phyloP scores from a whole-genome alignment of 2,329 filamentous ascomycete genomes.

The Diaporthe nobilis region DNA sequence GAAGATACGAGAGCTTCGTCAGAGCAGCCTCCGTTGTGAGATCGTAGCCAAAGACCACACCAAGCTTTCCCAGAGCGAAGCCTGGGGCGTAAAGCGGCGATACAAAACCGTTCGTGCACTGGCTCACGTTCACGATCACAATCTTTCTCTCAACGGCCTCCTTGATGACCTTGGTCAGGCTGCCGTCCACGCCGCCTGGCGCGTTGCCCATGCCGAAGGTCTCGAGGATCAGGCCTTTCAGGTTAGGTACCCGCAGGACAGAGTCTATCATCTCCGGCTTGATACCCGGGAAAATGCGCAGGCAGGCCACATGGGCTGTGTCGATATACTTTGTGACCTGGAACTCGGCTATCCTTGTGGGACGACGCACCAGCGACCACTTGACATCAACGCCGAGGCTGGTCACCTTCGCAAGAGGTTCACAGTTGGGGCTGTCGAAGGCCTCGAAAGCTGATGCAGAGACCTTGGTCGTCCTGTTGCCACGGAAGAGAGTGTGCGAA shows the following conservation, averaged over 20 bases:
- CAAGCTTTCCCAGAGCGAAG: conserved; percentile 83
- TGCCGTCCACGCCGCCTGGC: conserved; percentile 84
- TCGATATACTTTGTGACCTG: conserved; percentile 81
- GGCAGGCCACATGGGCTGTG: conserved; percentile 89
- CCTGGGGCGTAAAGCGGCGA: conserved; percentile 84
- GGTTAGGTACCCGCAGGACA: conserved; percentile 80
- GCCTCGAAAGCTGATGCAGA: conserved; percentile 89
- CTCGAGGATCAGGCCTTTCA: conserved; percentile 88
- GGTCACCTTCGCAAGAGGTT: conserved; percentile 85
- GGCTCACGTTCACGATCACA: conserved; percentile 91
- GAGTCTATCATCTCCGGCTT: conserved; percentile 94
- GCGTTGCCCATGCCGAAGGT: conserved; percentile 94
- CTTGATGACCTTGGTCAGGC: conserved; percentile 82
- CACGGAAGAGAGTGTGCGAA: conserved; percentile 90
- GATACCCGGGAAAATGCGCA: conserved; percentile 93
- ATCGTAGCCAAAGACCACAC: conserved; percentile 90
- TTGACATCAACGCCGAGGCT: conserved; percentile 85
- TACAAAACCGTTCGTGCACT: conserved; percentile 85
- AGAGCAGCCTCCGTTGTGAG: conserved; percentile 92
- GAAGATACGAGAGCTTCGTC: conserved; percentile 89
- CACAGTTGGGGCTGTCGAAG: conserved; percentile 89
- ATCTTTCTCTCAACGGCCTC: conserved; percentile 85
- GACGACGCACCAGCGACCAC: conserved; percentile 83
- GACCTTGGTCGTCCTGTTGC: conserved; percentile 90
- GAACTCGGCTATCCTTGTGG: conserved; percentile 81